These are phyloP conservation scores for Pezicula neosporulosa DNA, from an alignment of 2,329 filamentous ascomycete genomes.

Conservation along the genomic window DNA sequence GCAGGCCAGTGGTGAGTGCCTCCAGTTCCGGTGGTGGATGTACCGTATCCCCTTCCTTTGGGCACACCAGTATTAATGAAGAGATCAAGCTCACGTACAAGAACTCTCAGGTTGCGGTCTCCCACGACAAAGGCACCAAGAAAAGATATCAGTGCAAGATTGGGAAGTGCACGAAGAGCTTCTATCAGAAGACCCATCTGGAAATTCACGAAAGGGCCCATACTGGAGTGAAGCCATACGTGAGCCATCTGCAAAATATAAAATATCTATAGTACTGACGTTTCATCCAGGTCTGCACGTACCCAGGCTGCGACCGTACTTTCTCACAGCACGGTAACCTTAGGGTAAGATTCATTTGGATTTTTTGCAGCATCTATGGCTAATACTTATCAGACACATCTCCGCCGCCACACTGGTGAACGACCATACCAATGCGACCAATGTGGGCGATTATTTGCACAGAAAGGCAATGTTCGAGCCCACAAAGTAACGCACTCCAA, in stretches of 20 bases:
- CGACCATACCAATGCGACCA: constrained; percentile 76
- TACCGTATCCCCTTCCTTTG: constrained; percentile 7
- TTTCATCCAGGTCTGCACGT: constrained; percentile 51
- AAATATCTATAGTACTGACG: constrained; percentile 19
- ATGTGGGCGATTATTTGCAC: constrained; percentile 80
- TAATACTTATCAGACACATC: constrained; percentile 62
- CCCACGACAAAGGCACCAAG: constrained; percentile 14
- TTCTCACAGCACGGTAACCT: constrained; percentile 92
- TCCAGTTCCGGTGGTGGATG: constrained; percentile 30
- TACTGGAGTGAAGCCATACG: constrained; percentile 86
- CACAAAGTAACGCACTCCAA: constrained; percentile 79
- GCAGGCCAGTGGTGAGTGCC: constrained; percentile 21
- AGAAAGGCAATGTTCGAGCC: constrained; percentile 79
- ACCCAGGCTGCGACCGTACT: constrained; percentile 68
- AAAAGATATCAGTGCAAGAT: constrained; percentile 74
- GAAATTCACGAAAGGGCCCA: constrained; percentile 87
- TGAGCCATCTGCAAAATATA: constrained; percentile 43
- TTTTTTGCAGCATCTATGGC: constrained; percentile 1
- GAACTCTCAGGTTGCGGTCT: constrained; percentile 15
- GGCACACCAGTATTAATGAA: constrained; percentile 5
- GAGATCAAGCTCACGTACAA: constrained; percentile 20
- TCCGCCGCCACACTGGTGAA: constrained; percentile 83
- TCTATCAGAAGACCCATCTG: constrained; percentile 88
- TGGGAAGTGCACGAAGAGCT: constrained; percentile 73
- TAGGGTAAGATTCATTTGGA: constrained; percentile 51